phyloP scores from a whole-genome alignment of 306 rosid genomes.

The Chamaecrista fasciculata region DNA sequence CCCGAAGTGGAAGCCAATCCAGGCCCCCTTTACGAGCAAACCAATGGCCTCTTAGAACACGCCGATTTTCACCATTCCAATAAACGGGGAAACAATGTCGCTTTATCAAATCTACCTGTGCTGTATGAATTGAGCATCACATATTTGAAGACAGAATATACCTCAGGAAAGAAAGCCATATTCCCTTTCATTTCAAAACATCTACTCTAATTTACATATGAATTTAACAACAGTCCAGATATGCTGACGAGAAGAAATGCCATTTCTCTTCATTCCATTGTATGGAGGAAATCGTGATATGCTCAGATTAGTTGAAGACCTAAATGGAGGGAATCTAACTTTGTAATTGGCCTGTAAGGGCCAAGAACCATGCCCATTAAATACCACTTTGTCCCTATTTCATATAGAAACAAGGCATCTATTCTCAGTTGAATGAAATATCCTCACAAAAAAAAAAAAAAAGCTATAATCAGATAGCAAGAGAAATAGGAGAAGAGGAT shows the following conservation, averaged over 20 bases:
- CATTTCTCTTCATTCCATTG: constrained; percentile 10
- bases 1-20: constrained; percentile 96
- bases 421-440: neutral
- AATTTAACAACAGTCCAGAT: constrained; percentile 5
- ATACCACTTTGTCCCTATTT: neutral
- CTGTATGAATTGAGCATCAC: constrained; percentile 43
- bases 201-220: neutral
- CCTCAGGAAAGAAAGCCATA: neutral
- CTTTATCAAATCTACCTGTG: constrained; percentile 78
- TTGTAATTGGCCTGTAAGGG: no score
- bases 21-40: constrained; percentile 95
- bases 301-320: no score
- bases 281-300: constrained; percentile 5
- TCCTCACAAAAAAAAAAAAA: no score
- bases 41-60: constrained; percentile 98
- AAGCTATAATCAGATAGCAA: no score
- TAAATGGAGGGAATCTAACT: no score
- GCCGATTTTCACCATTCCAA: constrained; percentile 95
- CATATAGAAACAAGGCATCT: neutral
- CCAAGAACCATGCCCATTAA: no score
- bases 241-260: neutral
- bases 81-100: constrained; percentile 95
- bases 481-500: no score
- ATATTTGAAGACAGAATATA: constrained; percentile 23
- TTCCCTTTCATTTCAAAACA: constrained; percentile 4